Evolutionary conservation across 2,329 filamentous ascomycete species (phyloP), one percentile per base, ranked within the genome.

Genomic region (Huntiella savannae): DNA sequence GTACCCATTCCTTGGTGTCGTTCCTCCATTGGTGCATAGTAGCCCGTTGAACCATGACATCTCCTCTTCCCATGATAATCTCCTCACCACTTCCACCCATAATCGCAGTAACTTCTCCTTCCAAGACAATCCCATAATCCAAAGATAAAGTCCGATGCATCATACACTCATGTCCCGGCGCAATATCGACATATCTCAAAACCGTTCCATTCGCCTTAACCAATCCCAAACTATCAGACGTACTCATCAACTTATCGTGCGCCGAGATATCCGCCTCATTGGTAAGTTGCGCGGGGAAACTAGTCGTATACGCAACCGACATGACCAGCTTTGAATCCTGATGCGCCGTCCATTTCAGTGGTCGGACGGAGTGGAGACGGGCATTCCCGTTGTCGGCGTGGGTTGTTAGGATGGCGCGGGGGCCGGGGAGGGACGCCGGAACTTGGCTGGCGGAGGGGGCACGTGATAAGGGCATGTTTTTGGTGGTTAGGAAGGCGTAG

Each of bases 1-100:
- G 56, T 12, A 65, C 59, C 68, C 68, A 70, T 11, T 62, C 67
- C 40, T 57, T 51, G 50, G 62, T 67, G 12, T 59, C 55, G 49
- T 74, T 73, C 42, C 60, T 56, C 70, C 70, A 73, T 19, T 63
- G 63, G 55, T 75, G 71, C 59, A 66, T 69, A 3, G 70, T 73
- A 1, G 63, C 69, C 36, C 72, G 59, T 57, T 75, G 70, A 15
- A 75, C 65, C 7, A 65, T 65, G n/a, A 73, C 58, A 53, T 75
- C 71, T 2, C 71, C 71, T 8, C 62, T 58, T 40, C 59, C 58
- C 62, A 75, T 59, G 17, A 60, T 48, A 39, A 61, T 60, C 42
- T 55, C 60, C 47, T 67, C 68, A 1, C 71, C 70, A n/a, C 64
- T 64, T 10, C 22, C 22, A 49, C 72, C 71, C 4, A 75, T 56